A percentile compares a stretch with the other conserved stretches of the same genome.
These are phyloP conservation scores for Limonium bicolor DNA, from an alignment of 148 eudicot genomes.

Conservation along the genomic window DNA sequence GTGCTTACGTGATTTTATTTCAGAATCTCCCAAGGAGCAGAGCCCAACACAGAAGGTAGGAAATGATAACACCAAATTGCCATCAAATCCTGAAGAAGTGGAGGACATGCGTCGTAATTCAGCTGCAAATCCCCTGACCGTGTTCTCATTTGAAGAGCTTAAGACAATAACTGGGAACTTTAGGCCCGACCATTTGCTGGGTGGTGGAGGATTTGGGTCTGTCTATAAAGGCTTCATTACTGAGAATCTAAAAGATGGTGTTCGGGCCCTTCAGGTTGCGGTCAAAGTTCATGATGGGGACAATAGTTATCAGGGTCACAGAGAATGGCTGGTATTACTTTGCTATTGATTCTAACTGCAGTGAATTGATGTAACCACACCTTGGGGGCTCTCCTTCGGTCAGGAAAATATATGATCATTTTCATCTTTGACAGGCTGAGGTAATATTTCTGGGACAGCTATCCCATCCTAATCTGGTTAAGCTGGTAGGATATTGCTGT, in stretches of 20 bases:
- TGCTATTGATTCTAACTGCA: neutral
- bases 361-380: neutral
- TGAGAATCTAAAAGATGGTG: slow-evolving; percentile 26
- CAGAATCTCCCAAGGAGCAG: slow-evolving; percentile 34
- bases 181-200: slow-evolving; percentile 67
- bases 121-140: slow-evolving; percentile 44
- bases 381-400: neutral
- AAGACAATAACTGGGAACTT: slow-evolving; percentile 51
- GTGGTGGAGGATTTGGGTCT: slow-evolving; percentile 86
- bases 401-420: neutral
- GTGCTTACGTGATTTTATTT: neutral
- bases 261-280: slow-evolving; percentile 55
- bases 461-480: slow-evolving; percentile 85
- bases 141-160: slow-evolving; percentile 51
- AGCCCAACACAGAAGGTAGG: slow-evolving; percentile 12
- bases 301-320: slow-evolving; percentile 73
- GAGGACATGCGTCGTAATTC: slow-evolving; percentile 58
- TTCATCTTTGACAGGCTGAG: slow-evolving; percentile 36
- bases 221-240: slow-evolving; percentile 68
- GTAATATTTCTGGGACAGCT: slow-evolving; percentile 85
- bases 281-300: slow-evolving; percentile 88
- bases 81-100: slow-evolving; percentile 83
- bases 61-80: slow-evolving; percentile 33
- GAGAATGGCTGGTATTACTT: slow-evolving; percentile 73
- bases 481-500: slow-evolving; percentile 39